Evolutionary conservation across 78 protist genomes (phyloP).

Genomic region (Cavenderia fasciculata): DNA sequence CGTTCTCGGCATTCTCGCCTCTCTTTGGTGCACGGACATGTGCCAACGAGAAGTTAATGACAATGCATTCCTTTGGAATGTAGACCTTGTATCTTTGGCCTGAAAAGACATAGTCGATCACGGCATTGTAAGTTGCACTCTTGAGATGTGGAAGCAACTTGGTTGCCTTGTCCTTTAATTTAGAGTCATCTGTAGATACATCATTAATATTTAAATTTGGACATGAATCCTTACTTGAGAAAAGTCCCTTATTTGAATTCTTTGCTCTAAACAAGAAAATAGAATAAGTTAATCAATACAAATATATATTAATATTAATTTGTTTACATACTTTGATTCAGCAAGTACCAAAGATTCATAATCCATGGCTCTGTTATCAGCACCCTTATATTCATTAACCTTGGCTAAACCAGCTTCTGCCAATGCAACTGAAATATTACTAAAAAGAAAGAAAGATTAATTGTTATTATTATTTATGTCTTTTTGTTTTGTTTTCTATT

Average conservation of each 20-base stretch:
- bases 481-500: too few species aligned
- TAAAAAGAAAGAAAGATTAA: too few species aligned
- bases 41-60: slow-evolving; percentile 66
- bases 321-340: slow-evolving; percentile 64
- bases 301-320: too few species aligned
- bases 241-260: slow-evolving; percentile 52
- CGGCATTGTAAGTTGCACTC: slow-evolving; percentile 4
- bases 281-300: too few species aligned
- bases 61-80: slow-evolving; percentile 63
- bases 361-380: slow-evolving; percentile 63
- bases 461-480: too few species aligned
- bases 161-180: slow-evolving; percentile 51
- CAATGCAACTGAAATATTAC: slow-evolving; percentile 67
- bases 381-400: slow-evolving; percentile 57
- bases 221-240: slow-evolving; percentile 22
- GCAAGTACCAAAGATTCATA: slow-evolving; percentile 75
- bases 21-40: slow-evolving; percentile 54
- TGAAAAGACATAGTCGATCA: slow-evolving; percentile 63
- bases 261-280: too few species aligned
- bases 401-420: slow-evolving; percentile 75
- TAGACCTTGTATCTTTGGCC: slow-evolving; percentile 76
- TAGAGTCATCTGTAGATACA: slow-evolving; percentile 40
- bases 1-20: slow-evolving; percentile 43
- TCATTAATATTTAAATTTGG: slow-evolving; percentile 63
- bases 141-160: slow-evolving; percentile 60